Percentiles rank a stretch among this genome's conserved stretches.
Conservation (phyloP, 148 eudicot genomes). For the Limonium bicolor region DNA sequence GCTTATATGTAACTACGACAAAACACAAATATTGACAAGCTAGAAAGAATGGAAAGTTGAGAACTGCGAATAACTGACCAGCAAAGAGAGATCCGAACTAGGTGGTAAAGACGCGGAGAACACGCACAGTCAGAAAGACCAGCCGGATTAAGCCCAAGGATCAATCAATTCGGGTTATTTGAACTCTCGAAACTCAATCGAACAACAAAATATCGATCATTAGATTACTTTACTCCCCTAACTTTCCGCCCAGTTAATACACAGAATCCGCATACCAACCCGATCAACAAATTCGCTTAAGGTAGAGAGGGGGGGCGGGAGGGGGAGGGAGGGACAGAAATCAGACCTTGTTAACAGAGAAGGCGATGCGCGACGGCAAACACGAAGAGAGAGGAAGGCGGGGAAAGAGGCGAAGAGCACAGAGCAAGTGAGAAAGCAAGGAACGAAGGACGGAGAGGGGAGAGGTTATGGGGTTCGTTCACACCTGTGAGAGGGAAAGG, state of each 20-base stretch:
- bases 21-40: neutral
- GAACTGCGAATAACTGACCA: neutral
- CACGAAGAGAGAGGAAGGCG: slow-evolving; percentile 2
- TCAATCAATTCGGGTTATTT: neutral
- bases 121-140: neutral
- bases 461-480: slow-evolving; percentile 22
- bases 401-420: too few species aligned
- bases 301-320: neutral
- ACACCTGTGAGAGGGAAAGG: neutral
- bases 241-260: neutral
- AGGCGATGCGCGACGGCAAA: slow-evolving; percentile 7
- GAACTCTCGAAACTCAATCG: neutral
- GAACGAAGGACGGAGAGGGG: slow-evolving; percentile 1
- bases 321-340: neutral
- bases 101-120: neutral
- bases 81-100: slow-evolving; percentile 5
- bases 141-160: neutral
- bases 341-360: too few species aligned
- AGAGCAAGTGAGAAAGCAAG: slow-evolving; percentile 4
- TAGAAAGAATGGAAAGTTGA: slow-evolving; percentile 2
- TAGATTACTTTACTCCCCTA: neutral
- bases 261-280: neutral
- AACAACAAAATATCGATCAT: neutral
- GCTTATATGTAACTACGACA: neutral
- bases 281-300: neutral